Evolutionary conservation across 305 asterid species (phyloP).

Genomic region (Coffea humblotiana): DNA sequence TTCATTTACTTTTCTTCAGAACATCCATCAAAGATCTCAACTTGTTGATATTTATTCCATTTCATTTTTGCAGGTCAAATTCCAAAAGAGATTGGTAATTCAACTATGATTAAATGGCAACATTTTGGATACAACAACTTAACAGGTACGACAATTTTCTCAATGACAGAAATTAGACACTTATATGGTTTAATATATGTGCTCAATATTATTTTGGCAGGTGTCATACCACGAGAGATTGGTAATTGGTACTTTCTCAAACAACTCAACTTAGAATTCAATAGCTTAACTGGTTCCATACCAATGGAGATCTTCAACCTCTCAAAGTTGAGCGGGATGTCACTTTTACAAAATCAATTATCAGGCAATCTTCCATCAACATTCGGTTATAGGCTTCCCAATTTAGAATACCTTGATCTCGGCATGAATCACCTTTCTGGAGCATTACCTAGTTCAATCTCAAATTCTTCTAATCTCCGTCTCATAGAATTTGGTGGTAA

Average conservation of each 20-base stretch:
- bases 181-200: too few relatives aligned
- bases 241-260: background rate
- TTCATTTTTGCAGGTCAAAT: background rate
- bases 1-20: too few relatives aligned
- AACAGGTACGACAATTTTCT: background rate
- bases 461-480: slow-evolving; percentile 22
- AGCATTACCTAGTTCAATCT: slow-evolving; percentile 26
- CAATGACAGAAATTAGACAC: too few relatives aligned
- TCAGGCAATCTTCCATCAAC: slow-evolving; percentile 12
- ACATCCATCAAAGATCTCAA: too few relatives aligned
- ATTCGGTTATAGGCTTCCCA: background rate
- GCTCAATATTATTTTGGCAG: background rate
- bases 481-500: slow-evolving; percentile 19
- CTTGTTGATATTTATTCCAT: background rate
- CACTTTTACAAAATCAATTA: too few relatives aligned
- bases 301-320: background rate
- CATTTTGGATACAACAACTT: background rate
- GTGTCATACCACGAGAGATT: background rate
- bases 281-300: background rate
- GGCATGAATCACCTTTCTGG: background rate
- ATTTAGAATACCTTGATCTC: background rate
- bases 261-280: background rate
- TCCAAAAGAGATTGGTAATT: background rate
- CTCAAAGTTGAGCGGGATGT: background rate
- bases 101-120: background rate